Evolutionary conservation across 1,284 basidiomycete genomes (phyloP), one percentile per base, ranked within the genome.

Genomic region (Tylopilus sp.): DNA sequence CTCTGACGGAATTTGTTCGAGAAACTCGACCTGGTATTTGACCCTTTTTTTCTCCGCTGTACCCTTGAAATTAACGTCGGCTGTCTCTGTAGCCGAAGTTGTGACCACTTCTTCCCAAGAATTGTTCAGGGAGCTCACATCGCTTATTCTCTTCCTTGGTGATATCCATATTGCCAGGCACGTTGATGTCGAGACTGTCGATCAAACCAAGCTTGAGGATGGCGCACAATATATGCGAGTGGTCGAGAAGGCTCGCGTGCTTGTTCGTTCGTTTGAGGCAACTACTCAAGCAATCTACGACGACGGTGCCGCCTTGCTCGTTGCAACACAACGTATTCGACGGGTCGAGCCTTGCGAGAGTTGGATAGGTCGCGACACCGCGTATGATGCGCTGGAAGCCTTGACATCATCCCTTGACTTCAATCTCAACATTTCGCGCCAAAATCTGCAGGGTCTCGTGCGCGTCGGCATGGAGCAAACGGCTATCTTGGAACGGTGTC

Each of bases 241-340:
- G 51, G 83, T 88, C 4, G 80, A 81, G 53, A 81, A 81, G 65
- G 87, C 86, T 9, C 82, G 82, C 12, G 69, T 79, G 32, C 77
- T 87, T 19, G 77, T 89, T 19, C 82, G 86, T 36, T 81, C 81
- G 4, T 75, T 89, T 56, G 87, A 89, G 69, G 79, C 79, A 0
- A 71, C 80, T 19, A 80, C 84, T 15, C 87, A 90, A 65, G 80
- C 84, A 4, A 73, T 90, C 2, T 88, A 84, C 69, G 87, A 88
- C 61, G 82, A 87, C 61, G 81, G 84, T 2, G 75, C 83, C 24
- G 64, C 77, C 1, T 73, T 88, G 10, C 77, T 89, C n/a, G 71
- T 80, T n/a, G 74, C 79, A 3, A 70, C 81, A 19, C 86, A 86
- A 62, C 72, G 71, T 8, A 70, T 81, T 32, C 75, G 72, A 47